Evolutionary conservation across 2,329 filamentous ascomycete species (phyloP), one percentile per base, ranked within the genome.

Genomic region (Paraphaeosphaeria minitans): DNA sequence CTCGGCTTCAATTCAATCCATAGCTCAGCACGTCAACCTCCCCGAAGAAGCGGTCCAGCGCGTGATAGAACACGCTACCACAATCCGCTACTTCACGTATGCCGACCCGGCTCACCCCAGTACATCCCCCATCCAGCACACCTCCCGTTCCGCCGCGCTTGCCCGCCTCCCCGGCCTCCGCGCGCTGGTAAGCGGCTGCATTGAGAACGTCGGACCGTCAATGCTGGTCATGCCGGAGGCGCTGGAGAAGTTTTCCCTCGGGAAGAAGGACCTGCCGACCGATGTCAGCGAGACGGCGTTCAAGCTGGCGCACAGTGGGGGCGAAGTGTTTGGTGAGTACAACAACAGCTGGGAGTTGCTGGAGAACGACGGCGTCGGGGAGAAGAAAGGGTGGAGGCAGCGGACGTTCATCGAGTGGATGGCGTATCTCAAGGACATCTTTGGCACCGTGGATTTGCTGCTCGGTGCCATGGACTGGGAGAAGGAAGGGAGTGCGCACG

Each of bases 1-100:
- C 16, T 73, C 77, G 3, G 80, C 81, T 7, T 79, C 80, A 0
- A 66, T 67, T 21, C 53, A 66, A n/a, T 63, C 74, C 1, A 66
- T 77, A 45, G 69, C 75, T 14, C 57, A 60, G n/a, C 52, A 65
- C 24, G 66, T 64, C 6, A 61, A 62, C 13, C 65, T 75, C 1
- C 66, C 70, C 12, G 58, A 72, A n/a, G 68, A 69, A 27, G 66
- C 70, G 1, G 61, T 76, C 1, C 58, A 60, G 8, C 73, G 75
- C 33, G 58, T 78, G 12, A 56, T 78, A 7, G 69, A 75, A 14
- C 73, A 77, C 47, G 73, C 71, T 19, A 65, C 72, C 9, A 76
- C 74, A 0, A 68, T 74, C 58, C 72, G 71, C 2, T 69, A 78
- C 53, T 80, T 80, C 55, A 33, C 59, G 16, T 64, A 70, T 29